Percentiles rank a stretch among this genome's conserved stretches.
These are phyloP conservation scores for Termitomyces sp. DNA, from an alignment of 768 basidiomycete species.

Conservation along the genomic window DNA sequence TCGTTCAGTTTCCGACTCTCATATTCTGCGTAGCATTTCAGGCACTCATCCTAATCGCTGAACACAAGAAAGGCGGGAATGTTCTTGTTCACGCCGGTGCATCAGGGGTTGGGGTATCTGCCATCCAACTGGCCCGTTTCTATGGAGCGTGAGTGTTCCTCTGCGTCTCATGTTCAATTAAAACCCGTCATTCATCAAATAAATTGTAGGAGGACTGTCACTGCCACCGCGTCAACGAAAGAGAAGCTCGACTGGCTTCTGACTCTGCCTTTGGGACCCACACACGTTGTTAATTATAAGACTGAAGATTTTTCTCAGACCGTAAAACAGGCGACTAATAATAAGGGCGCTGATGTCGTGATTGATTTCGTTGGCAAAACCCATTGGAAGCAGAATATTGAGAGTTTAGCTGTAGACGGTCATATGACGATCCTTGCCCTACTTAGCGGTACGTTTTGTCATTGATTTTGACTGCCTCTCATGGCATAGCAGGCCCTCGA, in stretches of 20 bases:
- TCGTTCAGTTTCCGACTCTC: neutral
- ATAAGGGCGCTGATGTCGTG: conserved; percentile 74
- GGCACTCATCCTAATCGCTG: conserved; percentile 54
- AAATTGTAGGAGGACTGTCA: conserved; percentile 52
- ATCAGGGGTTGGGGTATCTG: conserved; percentile 84
- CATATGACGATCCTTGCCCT: conserved; percentile 64
- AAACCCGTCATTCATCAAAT: neutral
- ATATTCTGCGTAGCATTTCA: conserved; percentile 33
- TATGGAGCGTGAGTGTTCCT: conserved; percentile 58
- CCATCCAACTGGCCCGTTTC: conserved; percentile 77
- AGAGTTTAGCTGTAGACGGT: conserved; percentile 64
- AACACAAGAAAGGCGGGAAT: conserved; percentile 62
- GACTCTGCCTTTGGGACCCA: conserved; percentile 59
- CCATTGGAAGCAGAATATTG: conserved; percentile 71
- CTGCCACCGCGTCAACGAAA: conserved; percentile 79
- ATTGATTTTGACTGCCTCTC: neutral
- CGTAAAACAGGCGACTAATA: conserved; percentile 60
- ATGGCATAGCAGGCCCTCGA: conserved; percentile 35
- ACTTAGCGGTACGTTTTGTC: conserved; percentile 50
- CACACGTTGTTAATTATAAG: conserved; percentile 80
- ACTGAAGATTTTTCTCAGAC: conserved; percentile 73
- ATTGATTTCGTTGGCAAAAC: conserved; percentile 79
- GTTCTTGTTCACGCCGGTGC: conserved; percentile 90
- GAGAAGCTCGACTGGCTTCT: conserved; percentile 80
- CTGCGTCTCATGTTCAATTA: neutral